Conservation (phyloP, 164 flowering plant species). For the Chloranthus sessilifolius region DNA sequence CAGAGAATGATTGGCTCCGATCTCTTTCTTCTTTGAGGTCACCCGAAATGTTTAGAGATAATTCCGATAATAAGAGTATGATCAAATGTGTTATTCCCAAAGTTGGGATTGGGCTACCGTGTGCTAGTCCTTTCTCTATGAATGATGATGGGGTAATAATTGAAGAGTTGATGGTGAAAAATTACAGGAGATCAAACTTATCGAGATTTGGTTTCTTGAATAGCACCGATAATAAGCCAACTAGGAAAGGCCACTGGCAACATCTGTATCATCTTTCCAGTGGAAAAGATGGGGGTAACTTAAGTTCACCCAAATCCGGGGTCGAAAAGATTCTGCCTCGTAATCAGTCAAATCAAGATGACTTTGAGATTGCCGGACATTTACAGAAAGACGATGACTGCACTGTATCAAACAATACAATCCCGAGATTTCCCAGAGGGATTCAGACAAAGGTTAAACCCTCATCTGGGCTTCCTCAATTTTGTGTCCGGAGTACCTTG, state of each 20-base stretch:
- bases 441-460: slow-evolving; percentile 65
- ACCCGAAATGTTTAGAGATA: slow-evolving; percentile 27
- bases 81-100: slow-evolving; percentile 18
- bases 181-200: slow-evolving; percentile 31
- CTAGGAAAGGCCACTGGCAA: slow-evolving; percentile 41
- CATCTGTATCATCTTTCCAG: slow-evolving; percentile 38
- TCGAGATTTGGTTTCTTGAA: slow-evolving; percentile 40
- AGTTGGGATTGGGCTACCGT: slow-evolving; percentile 29
- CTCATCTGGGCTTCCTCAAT: slow-evolving; percentile 71
- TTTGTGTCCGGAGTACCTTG: slow-evolving; percentile 57
- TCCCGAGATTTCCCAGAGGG: slow-evolving; percentile 28
- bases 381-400: slow-evolving; percentile 18
- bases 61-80: slow-evolving; percentile 34
- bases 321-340: slow-evolving; percentile 16
- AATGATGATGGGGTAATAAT: slow-evolving; percentile 49
- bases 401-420: slow-evolving; percentile 13
- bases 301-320: slow-evolving; percentile 24
- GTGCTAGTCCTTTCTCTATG: slow-evolving; percentile 22
- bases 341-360: slow-evolving; percentile 18
- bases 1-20: slow-evolving; percentile 32
- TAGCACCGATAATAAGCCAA: slow-evolving; percentile 27
- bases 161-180: slow-evolving; percentile 62
- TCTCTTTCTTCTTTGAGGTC: slow-evolving; percentile 20
- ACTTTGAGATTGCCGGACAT: slow-evolving; percentile 16
- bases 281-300: slow-evolving; percentile 29